A percentile compares a stretch with the other conserved stretches of the same genome.
phyloP scores from a whole-genome alignment of 495 filamentous ascomycete species.

The Eremomyces bilateralis region DNA sequence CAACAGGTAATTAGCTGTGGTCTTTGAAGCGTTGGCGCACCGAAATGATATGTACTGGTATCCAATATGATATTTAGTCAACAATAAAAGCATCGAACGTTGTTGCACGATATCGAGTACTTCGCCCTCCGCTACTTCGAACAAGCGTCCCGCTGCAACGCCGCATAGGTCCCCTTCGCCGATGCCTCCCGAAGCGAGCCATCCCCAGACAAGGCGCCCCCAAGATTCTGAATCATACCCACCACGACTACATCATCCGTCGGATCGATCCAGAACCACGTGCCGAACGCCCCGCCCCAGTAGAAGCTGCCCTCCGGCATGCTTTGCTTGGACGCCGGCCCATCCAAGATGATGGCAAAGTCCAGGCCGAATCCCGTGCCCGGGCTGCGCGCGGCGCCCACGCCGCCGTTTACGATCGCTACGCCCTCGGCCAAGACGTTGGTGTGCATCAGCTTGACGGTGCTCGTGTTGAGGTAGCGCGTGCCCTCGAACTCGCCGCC shows the following conservation, averaged over 20 bases:
- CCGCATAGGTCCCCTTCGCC: no score
- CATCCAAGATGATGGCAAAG: background rate
- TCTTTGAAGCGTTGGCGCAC: no score
- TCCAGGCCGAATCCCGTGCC: background rate
- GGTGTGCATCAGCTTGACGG: background rate
- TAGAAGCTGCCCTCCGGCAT: background rate
- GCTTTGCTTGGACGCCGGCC: background rate
- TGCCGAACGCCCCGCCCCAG: background rate
- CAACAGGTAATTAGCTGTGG: no score
- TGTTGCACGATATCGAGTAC: no score
- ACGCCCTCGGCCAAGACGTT: background rate
- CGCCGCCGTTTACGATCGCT: background rate
- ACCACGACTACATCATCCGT: background rate
- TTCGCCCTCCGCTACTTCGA: no score
- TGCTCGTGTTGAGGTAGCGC: background rate
- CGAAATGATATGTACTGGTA: no score
- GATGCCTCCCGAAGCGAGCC: no score
- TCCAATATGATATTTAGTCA: no score
- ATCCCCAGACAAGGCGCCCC: no score
- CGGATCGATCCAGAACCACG: background rate
- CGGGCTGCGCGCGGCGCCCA: background rate
- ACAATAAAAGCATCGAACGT: no score
- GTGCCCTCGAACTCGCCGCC: background rate
- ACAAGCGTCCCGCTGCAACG: no score
- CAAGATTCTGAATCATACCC: background rate